Base-by-base conservation (phyloP, 371 early-diverging fungal genomes). In the Coemansia sp. region DNA sequence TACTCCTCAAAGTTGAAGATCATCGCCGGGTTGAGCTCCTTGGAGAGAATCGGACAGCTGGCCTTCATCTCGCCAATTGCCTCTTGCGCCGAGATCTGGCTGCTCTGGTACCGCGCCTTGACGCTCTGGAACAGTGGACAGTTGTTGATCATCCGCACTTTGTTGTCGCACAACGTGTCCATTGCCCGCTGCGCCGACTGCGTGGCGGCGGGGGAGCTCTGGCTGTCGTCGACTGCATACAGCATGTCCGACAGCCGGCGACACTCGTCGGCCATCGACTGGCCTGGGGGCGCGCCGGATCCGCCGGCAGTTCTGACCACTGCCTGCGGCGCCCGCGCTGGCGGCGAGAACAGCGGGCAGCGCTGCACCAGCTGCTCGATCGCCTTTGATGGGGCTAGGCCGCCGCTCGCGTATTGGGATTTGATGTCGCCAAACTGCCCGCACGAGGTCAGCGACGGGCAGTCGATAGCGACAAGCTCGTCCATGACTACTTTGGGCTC, bases 11-110 rank as follows among this genome's bases (percentile, higher is more conserved):
- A 65, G 57, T 75, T 69, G 53, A 75, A 75, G n/a, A 69, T 43
- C 75, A 75, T 75, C 9, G 61, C 70, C 5, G 75, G 75, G 53
- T 75, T 75, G 40, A 75, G 70, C 75, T 75, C 75, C 60, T 66
- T 75, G 39, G 75, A 75, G 33, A 75, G 66, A 35, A 75, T 75
- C 34, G 75, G 75, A 42, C 75, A 75, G 60, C 65, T 75, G 34
- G 51, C 63, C 45, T 75, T 75, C 75, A 75, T 75, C 55, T 75
- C 69, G 43, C 35, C 66, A 16, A 75, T 49, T 8, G 66, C 75
- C 59, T 53, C 41, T 39, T 51, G 56, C 11, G 75, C 69, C 8
- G 75, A 59, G 7, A 69, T 59, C 54, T 48, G 38, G 31, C 59
- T 53, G 43, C 63, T 47, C 57, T 59, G 42, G 70, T 69, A 75